A percentile compares a stretch with the other conserved stretches of the same genome.
Evolutionary conservation across 495 filamentous ascomycete species (phyloP).

Genomic region (Platismatia glauca): DNA sequence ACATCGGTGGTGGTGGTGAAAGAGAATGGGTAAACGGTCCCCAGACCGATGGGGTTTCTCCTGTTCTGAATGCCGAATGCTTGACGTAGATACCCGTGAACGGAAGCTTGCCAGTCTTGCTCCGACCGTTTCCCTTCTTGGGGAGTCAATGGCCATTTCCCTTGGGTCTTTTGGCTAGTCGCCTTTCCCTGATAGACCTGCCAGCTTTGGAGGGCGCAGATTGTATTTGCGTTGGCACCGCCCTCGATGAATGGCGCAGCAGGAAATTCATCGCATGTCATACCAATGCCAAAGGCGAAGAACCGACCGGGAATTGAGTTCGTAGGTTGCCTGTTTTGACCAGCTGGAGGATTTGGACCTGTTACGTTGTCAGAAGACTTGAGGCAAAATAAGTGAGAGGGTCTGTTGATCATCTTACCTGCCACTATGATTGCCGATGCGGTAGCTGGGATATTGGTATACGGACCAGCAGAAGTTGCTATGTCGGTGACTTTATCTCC

Average conservation of each 20-base stretch:
- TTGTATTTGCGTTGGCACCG: slow-evolving; percentile 7
- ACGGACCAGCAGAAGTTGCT: not conserved
- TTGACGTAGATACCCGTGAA: not conserved
- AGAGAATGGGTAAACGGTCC: slow-evolving; percentile 3
- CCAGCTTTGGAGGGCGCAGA: no score
- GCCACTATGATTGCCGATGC: no score
- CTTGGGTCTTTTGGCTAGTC: not conserved
- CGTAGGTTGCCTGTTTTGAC: not conserved
- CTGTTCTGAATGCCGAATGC: not conserved
- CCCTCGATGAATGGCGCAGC: slow-evolving; percentile 9
- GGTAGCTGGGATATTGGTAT: not conserved
- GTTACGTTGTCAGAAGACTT: not conserved
- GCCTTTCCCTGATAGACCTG: no score
- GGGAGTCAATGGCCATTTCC: slow-evolving; percentile 2
- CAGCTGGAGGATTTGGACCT: not conserved
- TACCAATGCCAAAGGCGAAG: not conserved
- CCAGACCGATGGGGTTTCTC: not conserved
- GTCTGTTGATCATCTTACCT: no score
- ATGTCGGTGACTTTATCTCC: slow-evolving; percentile 2
- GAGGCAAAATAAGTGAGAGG: not conserved
- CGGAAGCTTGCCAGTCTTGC: slow-evolving; percentile 1
- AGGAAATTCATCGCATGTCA: slow-evolving; percentile 12
- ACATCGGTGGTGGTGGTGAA: slow-evolving; percentile 7
- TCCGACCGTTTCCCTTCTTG: not conserved
- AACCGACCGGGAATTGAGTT: slow-evolving; percentile 3